A percentile compares a stretch with the other conserved stretches of the same genome.
phyloP scores from a whole-genome alignment of 2,329 filamentous ascomycete species.

The Fusarium acutatum region DNA sequence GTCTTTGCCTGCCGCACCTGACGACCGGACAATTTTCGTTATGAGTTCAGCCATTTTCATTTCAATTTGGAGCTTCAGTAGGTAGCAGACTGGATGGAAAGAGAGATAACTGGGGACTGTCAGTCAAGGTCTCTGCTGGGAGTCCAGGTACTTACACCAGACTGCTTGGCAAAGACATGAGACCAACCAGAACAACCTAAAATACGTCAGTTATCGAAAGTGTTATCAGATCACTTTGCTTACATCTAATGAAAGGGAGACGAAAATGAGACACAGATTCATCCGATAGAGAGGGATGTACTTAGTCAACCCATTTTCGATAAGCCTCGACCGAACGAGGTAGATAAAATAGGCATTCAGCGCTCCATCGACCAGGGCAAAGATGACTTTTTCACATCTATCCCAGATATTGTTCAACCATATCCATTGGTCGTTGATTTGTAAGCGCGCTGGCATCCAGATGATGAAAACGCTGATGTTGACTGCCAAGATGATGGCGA shows the following conservation, averaged over 20 bases:
- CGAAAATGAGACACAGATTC: constrained; percentile 39
- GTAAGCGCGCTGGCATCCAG: constrained; percentile 62
- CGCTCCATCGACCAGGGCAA: constrained; percentile 56
- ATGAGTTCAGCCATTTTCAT: constrained; percentile 61
- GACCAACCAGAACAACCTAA: constrained; percentile 35
- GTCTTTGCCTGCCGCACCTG: background rate
- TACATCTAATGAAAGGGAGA: constrained; percentile 42
- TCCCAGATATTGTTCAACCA: constrained; percentile 61
- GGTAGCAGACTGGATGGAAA: constrained; percentile 57
- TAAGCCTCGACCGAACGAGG: constrained; percentile 54
- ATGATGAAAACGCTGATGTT: constrained; percentile 63
- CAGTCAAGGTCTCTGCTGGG: background rate
- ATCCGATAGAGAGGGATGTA: constrained; percentile 54
- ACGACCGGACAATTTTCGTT: constrained; percentile 42
- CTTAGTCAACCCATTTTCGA: constrained; percentile 57
- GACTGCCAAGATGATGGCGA: constrained; percentile 55
- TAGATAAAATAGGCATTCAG: constrained; percentile 62
- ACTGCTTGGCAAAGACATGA: constrained; percentile 41
- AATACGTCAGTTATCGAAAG: background rate
- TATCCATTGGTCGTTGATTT: constrained; percentile 52
- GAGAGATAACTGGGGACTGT: constrained; percentile 36
- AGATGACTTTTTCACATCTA: constrained; percentile 60
- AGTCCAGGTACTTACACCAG: constrained; percentile 33
- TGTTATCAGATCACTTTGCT: background rate
- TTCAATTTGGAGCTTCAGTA: constrained; percentile 60